Base-by-base conservation (phyloP, 306 rosid genomes). In the Begonia peltatifolia region DNA sequence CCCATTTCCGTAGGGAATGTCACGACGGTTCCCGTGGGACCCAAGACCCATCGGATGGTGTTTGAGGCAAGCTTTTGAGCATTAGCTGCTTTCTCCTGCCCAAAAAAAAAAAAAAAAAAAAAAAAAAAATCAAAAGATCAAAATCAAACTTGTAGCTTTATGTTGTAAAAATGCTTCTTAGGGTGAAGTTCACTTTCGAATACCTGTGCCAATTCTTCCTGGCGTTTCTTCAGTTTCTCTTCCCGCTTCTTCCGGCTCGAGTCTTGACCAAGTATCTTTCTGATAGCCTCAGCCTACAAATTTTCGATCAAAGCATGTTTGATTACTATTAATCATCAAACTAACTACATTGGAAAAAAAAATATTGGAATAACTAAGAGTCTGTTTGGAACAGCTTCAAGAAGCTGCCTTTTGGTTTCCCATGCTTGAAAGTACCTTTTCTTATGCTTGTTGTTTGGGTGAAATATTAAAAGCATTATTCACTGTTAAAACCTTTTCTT, bases 231-330 rank as follows among this genome's bases (percentile, higher is more conserved):
- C 61, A 70, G 38, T 63, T 75, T 78, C 38, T 75, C 80, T 63
- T 70, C 79, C 64, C 66, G 61, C 72, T 78, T 78, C 74, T 72
- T 81, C 77, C 79, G 75, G 47, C 64, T 63, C 1, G 84, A 70
- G 38, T 72, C 84, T 70, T 81, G 89, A 47, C 76, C 84, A 50
- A 75, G 80, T 57, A 78, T 78, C 57, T 73, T 81, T 68, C 75
- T 72, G 57, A 81, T 81, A 51, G 89, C 89, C 25, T 70, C 80
- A 4, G 71, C 84, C 82, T 81, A 65, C 9, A 30, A 2, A 30
- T 20, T 2, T 20, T 20, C 23, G 4, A 20, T 20, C 2, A 20
- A 20, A 20, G 23, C 23, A 20, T 2, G 23, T 20, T 20, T 20
- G 23, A 20, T 20, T 20, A 2, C 3, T 20, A 3, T 20, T 20